Percentiles rank a stretch among this genome's conserved stretches.
These are phyloP conservation scores for Neodidymelliopsis sp. DNA, from an alignment of 2,329 filamentous ascomycete species.

Conservation along the genomic window DNA sequence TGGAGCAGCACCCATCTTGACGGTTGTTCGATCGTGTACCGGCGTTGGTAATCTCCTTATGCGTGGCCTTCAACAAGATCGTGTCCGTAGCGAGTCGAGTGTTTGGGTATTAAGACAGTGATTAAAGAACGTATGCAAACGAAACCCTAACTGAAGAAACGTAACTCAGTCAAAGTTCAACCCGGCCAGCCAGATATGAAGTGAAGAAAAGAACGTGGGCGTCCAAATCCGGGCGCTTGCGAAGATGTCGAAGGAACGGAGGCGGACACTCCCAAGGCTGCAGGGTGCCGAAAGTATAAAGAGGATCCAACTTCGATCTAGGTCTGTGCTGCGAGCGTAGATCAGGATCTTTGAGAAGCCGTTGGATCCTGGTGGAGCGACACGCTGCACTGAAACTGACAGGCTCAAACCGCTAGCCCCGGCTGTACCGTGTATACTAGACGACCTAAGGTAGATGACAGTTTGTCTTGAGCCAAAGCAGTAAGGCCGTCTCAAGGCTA, in stretches of 20 bases:
- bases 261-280: conserved; percentile 43
- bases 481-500: conserved; percentile 5
- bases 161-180: conserved; percentile 48
- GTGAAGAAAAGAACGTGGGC: conserved; percentile 49
- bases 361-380: conserved; percentile 39
- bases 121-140: conserved; percentile 43
- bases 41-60: background rate
- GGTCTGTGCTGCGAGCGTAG: conserved; percentile 34
- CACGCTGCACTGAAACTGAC: conserved; percentile 48
- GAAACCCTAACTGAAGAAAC: conserved; percentile 42
- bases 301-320: conserved; percentile 37
- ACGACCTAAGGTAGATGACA: conserved; percentile 39
- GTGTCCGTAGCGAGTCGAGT: background rate
- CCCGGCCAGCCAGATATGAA: conserved; percentile 54
- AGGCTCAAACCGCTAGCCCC: conserved; percentile 45
- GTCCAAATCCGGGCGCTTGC: conserved; percentile 40
- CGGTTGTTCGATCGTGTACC: background rate
- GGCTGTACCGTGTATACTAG: conserved; percentile 40
- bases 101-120: conserved; percentile 38
- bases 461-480: conserved; percentile 32
- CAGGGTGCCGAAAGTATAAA: conserved; percentile 47
- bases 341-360: conserved; percentile 35
- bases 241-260: conserved; percentile 36
- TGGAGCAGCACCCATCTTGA: conserved; percentile 26
- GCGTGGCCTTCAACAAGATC: background rate